Evolutionary conservation across 371 early-diverging fungal species (phyloP).

Genomic region (Paraphysoderma sedebokerense): DNA sequence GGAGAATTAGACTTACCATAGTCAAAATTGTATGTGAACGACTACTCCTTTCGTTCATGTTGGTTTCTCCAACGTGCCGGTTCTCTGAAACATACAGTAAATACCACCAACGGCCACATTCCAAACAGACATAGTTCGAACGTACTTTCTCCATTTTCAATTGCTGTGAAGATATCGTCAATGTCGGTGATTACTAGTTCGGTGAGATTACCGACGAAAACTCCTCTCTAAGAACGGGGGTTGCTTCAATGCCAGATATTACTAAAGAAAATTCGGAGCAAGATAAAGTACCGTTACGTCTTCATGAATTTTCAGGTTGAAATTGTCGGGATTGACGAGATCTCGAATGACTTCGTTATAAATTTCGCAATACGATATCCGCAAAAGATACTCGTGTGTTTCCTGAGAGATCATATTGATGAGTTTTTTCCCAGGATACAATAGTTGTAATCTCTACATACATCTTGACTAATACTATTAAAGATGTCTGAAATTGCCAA

Average conservation of each 20-base stretch:
- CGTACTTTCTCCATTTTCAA: constrained; percentile 58
- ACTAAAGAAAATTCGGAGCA: neutral
- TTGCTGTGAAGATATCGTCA: constrained; percentile 54
- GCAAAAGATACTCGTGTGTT: constrained; percentile 58
- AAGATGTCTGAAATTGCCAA: constrained; percentile 68
- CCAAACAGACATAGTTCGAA: neutral
- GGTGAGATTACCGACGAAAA: constrained; percentile 67
- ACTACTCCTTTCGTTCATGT: constrained; percentile 70
- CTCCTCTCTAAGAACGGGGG: constrained; percentile 40
- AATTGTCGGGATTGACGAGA: constrained; percentile 51
- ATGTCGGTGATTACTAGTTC: constrained; percentile 79
- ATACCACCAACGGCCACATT: neutral
- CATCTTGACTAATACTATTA: constrained; percentile 4
- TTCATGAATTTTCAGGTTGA: constrained; percentile 64
- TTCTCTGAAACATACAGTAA: constrained; percentile 36
- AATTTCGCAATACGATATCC: constrained; percentile 91
- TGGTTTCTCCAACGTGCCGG: constrained; percentile 61
- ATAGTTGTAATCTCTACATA: constrained; percentile 1
- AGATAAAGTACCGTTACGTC: constrained; percentile 34
- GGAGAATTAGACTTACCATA: too few species aligned
- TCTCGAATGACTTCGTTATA: constrained; percentile 86
- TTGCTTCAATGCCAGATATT: neutral
- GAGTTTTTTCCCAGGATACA: neutral
- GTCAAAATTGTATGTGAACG: constrained; percentile 85
- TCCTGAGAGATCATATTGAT: constrained; percentile 4